A percentile compares a stretch with the other conserved stretches of the same genome.
phyloP scores from a whole-genome alignment of 371 early-diverging fungal genomes.

The Choanephora cucurbitarum region DNA sequence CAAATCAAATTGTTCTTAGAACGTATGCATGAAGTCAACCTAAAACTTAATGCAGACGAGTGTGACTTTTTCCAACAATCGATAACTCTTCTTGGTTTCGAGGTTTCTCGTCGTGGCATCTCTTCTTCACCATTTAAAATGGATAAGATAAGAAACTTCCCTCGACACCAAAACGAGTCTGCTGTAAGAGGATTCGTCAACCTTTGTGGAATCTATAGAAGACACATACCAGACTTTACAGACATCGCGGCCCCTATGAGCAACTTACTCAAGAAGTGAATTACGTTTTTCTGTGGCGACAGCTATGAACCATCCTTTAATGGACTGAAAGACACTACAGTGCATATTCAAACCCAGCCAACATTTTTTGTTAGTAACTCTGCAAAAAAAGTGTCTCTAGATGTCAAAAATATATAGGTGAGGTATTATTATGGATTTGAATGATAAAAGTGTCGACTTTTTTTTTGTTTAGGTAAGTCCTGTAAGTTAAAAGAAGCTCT shows the following conservation, averaged over 20 bases:
- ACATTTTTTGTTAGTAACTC: too few relatives aligned
- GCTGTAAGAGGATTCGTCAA: conserved; percentile 38
- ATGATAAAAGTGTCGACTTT: too few relatives aligned
- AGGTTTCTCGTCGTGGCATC: conserved; percentile 31
- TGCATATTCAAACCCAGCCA: too few relatives aligned
- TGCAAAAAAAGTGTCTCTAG: too few relatives aligned
- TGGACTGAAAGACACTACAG: too few relatives aligned
- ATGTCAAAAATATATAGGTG: too few relatives aligned
- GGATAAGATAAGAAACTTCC: conserved; percentile 32
- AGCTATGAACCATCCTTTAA: too few relatives aligned
- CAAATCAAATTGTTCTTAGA: not conserved
- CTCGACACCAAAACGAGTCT: conserved; percentile 30
- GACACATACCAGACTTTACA: conserved; percentile 32
- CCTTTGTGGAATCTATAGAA: conserved; percentile 28
- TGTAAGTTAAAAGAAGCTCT: too few relatives aligned
- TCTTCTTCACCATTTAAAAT: conserved; percentile 28
- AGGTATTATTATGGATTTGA: too few relatives aligned
- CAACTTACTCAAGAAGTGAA: conserved; percentile 15
- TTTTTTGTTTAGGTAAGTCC: too few relatives aligned
- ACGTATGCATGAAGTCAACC: not conserved
- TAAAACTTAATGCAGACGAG: conserved; percentile 6
- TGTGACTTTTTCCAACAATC: conserved; percentile 2
- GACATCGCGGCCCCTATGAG: conserved; percentile 41
- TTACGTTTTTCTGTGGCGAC: too few relatives aligned
- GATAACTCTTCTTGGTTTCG: conserved; percentile 39